Base-by-base conservation (phyloP, 345 rosid species). In the Camelina neglecta region DNA sequence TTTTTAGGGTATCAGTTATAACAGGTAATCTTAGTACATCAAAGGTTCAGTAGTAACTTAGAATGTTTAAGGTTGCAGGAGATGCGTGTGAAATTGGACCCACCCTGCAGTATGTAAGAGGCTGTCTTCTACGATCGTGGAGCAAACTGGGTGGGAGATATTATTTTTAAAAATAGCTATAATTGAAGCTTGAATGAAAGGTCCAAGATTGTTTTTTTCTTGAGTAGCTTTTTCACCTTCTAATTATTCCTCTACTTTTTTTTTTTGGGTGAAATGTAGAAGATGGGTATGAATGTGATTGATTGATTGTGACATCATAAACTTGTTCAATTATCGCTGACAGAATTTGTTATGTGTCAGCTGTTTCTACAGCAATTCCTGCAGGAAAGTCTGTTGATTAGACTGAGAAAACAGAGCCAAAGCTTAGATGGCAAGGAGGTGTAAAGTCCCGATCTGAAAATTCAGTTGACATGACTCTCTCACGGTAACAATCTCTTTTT, bases 261-360 rank as follows among this genome's bases (percentile, higher is more conserved):
- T 31, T 35, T 23, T 54, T 36, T 18, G 13, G 13, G 13, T 15
- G 6, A 57, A 53, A 45, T 26, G 16, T 18, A 31, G 16, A 51
- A 62, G 53, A 60, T 81, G n/a, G 7, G 51, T 38, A 50, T 49
- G 20, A 20, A 18, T 69, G 70, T 61, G 83, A 75, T 38, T 53
- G 86, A 69, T 72, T 75, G 85, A 77, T 60, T 67, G 20, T 47
- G 77, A 70, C 81, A 69, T 76, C 74, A 74, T 74, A 73, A 77
- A 69, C 71, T 67, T 66, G 81, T 83, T 59, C 29, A 82, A 80
- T 79, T 78, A 74, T 69, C 63, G 83, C 84, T 71, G 83, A 77
- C 82, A 75, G 60, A 51, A 73, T 77, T 68, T 80, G 81, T 73
- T 74, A 69, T 38, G 31, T 77, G 76, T 77, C 61, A 77, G 80